Base-by-base conservation (phyloP, 2,329 filamentous ascomycete genomes). In the Boeremia lycopersici region DNA sequence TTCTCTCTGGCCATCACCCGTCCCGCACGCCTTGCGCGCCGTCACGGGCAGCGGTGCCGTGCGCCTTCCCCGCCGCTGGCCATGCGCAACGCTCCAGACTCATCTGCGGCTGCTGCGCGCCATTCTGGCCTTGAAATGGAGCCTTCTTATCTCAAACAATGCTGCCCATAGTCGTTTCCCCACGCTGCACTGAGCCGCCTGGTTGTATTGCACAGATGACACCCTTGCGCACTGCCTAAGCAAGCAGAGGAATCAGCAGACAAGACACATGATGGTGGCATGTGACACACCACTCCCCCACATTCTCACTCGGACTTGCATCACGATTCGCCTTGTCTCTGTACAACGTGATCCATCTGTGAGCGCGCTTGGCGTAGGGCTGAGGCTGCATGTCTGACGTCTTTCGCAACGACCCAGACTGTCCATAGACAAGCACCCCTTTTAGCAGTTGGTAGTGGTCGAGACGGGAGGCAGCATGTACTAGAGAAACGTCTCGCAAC, bases 201-300 rank as follows among this genome's bases (percentile, higher is more conserved):
- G 40, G 54, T 44, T 30, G 36, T 51, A 58, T 45, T 39, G 60
- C 48, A 64, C 61, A 57, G 61, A 60, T 64, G 61, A 62, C 61
- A 62, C 60, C 49, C 59, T 59, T 57, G 55, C 48, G 58, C 42
- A 53, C 59, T 51, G 51, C 56, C 52, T 55, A 49, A 46, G 57
- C 60, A 59, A 56, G 54, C 55, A 45, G 33, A 48, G 28, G 50
- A 53, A 55, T 57, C 56, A 51, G 59, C 52, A 62, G 53, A 62
- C 61, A 52, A 41, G 58, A 55, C 53, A 56, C 53, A 56, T 56
- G 53, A 56, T 52, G 56, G 44, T 59, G 60, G 59, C 62, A 65
- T 61, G 61, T 63, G 62, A 63, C 62, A 53, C 53, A 63, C 60
- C 59, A 44, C 53, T 57, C 53, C 57, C 61, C 59, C 61, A 62